Percentiles rank a stretch among this genome's conserved stretches.
Conservation (phyloP, 306 rosid genomes). For the Dryas alaskensis region DNA sequence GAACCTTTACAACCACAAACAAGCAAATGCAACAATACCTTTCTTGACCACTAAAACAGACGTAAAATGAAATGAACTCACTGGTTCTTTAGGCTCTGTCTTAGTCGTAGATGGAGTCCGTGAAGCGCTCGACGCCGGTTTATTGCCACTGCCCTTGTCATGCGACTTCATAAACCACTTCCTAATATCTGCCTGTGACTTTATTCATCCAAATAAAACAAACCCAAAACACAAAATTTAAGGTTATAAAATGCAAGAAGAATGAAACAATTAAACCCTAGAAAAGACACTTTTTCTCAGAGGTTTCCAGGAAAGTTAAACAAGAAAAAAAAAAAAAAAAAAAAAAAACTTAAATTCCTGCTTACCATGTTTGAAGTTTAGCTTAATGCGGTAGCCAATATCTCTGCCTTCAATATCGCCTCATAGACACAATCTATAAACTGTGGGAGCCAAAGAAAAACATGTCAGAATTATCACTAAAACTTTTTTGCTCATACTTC, state of each 20-base stretch:
- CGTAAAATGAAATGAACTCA: constrained; percentile 27
- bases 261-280: background rate
- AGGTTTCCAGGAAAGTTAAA: background rate
- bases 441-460: background rate
- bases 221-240: background rate
- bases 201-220: background rate
- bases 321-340: background rate
- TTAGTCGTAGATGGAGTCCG: constrained; percentile 42
- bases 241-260: background rate
- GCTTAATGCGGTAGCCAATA: background rate
- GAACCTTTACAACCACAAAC: background rate
- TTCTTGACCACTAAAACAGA: background rate
- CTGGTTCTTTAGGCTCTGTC: constrained; percentile 42
- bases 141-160: constrained; percentile 50
- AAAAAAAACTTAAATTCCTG: background rate
- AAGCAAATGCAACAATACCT: background rate
- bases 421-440: background rate
- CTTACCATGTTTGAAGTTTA: constrained; percentile 6
- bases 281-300: background rate
- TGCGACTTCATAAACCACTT: constrained; percentile 98
- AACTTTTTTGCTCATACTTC: background rate
- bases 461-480: background rate
- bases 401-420: background rate
- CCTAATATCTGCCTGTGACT: constrained; percentile 61
- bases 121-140: constrained; percentile 19